These are phyloP conservation scores for Scytalidium sp. DNA, from an alignment of 2,329 filamentous ascomycete genomes.

Conservation along the genomic window DNA sequence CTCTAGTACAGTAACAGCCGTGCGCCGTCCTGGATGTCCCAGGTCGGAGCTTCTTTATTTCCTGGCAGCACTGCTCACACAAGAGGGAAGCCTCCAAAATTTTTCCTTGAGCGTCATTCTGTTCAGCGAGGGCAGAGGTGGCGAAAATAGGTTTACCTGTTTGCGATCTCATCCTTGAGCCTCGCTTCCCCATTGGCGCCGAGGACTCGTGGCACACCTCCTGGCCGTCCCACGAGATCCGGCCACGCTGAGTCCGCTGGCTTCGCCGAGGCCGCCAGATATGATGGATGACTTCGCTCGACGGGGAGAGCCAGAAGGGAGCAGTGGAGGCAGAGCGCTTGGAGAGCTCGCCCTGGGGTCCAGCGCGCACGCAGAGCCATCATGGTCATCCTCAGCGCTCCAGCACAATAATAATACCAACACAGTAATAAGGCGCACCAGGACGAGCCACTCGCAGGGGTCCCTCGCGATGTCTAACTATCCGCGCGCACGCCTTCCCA, in stretches of 20 bases:
- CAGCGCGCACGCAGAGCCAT: too few species aligned
- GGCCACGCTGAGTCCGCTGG: not conserved
- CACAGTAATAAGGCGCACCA: not conserved
- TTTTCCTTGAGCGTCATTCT: not conserved
- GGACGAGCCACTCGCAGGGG: not conserved
- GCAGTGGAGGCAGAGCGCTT: too few species aligned
- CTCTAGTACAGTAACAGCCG: not conserved
- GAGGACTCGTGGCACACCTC: not conserved
- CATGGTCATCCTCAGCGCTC: too few species aligned
- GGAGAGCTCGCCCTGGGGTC: too few species aligned
- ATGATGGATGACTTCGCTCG: not conserved
- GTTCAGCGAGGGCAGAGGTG: not conserved
- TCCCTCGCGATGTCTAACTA: not conserved
- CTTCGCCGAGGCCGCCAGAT: not conserved
- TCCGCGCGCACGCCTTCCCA: too few species aligned
- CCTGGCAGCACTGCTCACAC: not conserved
- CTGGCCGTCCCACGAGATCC: not conserved
- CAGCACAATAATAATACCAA: too few species aligned
- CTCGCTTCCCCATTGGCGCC: not conserved
- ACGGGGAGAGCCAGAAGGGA: not conserved
- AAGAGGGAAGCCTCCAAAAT: not conserved
- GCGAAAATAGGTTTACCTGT: not conserved
- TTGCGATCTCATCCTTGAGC: not conserved
- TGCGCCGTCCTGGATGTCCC: not conserved
- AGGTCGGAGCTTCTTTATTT: not conserved